Evolutionary conservation across 345 rosid genomes (phyloP), one percentile per base, ranked within the genome.

Genomic region (Capsella bursapastoris): DNA sequence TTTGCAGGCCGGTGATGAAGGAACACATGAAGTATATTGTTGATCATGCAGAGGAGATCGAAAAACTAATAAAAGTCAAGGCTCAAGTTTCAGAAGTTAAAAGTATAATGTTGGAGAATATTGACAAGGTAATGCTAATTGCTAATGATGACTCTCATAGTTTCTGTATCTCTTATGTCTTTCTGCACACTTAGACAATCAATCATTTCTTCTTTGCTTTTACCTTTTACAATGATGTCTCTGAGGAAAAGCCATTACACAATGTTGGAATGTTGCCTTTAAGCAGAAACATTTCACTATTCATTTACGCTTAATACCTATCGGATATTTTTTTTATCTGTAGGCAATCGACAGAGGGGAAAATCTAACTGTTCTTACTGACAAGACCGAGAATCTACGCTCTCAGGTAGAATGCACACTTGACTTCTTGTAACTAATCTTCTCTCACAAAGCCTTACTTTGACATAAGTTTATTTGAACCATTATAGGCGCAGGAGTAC

Each of bases 11-110:
- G 66, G 44, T 87, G 14, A 90, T 95, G 97, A 91, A 90, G 81
- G 97, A 91, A 79, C 99, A 95, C 83, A 94, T 94, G 99, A 89
- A 90, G 73, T 90, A 91, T 74, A 90, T 95, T 9, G 85, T 87
- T 43, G 97, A 91, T n/a, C 99, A 91, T 31, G 92, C 97, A 15
- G 96, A 90, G 60, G 99, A 95, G 81, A 95, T 95, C 41, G 99
- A 90, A 77, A 91, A 95, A 70, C 83, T 95, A 73, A 74, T 92
- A 59, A 95, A 95, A 84, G 99, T 95, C 47, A 91, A 95, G 82
- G 97, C 97, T 71, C 98, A 94, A 82, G 99, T 91, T 84, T 95
- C 97, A 32, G 96, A 91, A 84, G 98, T 94, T 51, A 91, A 91
- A 88, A 89, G 91, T 78, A 86, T 94, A 60, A 94, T 94, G 97